Conservation (phyloP, 2,329 filamentous ascomycete genomes). For the Albophoma yamanashiensis region DNA sequence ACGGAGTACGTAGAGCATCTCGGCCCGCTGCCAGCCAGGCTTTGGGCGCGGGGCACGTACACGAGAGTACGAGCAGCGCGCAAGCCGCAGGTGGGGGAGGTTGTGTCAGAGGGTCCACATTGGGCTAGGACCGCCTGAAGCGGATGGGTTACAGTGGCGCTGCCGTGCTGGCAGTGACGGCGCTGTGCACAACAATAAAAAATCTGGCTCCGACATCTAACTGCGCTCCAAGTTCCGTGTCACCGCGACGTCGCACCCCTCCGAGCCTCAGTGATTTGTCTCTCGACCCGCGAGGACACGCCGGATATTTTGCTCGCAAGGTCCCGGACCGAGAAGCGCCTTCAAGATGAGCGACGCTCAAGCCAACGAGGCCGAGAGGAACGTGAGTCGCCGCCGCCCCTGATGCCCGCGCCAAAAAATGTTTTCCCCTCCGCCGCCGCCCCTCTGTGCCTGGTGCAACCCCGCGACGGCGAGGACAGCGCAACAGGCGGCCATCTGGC, state of each 20-base stretch:
- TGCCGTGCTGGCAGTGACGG: not conserved
- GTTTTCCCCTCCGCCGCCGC: slow-evolving; percentile 4
- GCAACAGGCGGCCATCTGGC: not conserved
- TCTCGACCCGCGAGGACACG: slow-evolving; percentile 9
- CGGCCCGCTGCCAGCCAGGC: not conserved
- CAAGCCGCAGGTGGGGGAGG: not conserved
- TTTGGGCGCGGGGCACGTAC: too few species aligned
- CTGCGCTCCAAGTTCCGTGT: slow-evolving; percentile 5
- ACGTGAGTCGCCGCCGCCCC: slow-evolving; percentile 39
- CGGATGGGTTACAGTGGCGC: not conserved
- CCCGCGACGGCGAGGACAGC: slow-evolving; percentile 14
- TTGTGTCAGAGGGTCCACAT: slow-evolving; percentile 1
- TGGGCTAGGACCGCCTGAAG: slow-evolving; percentile 1
- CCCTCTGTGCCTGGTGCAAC: slow-evolving; percentile 14
- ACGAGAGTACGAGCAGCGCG: too few species aligned
- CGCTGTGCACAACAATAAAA: not conserved
- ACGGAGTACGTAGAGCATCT: not conserved
- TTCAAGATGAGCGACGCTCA: slow-evolving; percentile 76
- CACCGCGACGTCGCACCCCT: slow-evolving; percentile 2
- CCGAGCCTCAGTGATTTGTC: slow-evolving; percentile 4
- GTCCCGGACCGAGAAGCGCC: slow-evolving; percentile 9
- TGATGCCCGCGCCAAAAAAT: slow-evolving; percentile 3
- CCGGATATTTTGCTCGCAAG: slow-evolving; percentile 12
- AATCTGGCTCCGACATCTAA: slow-evolving; percentile 18
- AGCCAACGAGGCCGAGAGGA: slow-evolving; percentile 95